These are phyloP conservation scores for Acacia melanoxylon DNA, from an alignment of 306 rosid genomes.

Conservation along the genomic window DNA sequence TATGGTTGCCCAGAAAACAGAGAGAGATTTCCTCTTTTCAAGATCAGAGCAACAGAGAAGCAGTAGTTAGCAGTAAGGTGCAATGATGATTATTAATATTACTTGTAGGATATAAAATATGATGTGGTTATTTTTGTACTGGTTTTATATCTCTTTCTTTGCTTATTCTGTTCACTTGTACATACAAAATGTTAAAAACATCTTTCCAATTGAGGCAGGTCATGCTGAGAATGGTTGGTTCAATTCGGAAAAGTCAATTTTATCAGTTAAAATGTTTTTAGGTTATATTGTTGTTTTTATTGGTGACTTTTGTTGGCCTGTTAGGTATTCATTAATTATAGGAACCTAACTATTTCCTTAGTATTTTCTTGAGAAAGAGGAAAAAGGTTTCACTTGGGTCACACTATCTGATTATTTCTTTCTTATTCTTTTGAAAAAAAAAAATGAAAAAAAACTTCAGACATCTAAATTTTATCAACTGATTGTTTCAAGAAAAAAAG, in stretches of 20 bases:
- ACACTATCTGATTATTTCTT: neutral
- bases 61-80: neutral
- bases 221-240: neutral
- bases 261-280: neutral
- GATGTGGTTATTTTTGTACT: neutral
- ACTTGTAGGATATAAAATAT: neutral
- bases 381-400: neutral
- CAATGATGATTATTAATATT: neutral
- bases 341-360: neutral
- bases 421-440: neutral
- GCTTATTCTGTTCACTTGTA: slow-evolving; percentile 28
- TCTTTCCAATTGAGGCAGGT: neutral
- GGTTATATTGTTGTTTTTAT: neutral
- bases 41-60: neutral
- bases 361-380: neutral
- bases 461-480: neutral
- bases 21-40: neutral
- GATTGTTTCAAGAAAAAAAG: neutral
- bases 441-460: neutral
- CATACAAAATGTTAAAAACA: slow-evolving; percentile 5
- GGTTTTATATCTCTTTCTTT: neutral
- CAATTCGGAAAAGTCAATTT: neutral
- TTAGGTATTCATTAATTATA: neutral
- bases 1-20: no score
- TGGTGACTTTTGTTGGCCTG: neutral